Evolutionary conservation across 306 rosid species (phyloP), one percentile per base, ranked within the genome.

Genomic region (Trifolium fragiferum): DNA sequence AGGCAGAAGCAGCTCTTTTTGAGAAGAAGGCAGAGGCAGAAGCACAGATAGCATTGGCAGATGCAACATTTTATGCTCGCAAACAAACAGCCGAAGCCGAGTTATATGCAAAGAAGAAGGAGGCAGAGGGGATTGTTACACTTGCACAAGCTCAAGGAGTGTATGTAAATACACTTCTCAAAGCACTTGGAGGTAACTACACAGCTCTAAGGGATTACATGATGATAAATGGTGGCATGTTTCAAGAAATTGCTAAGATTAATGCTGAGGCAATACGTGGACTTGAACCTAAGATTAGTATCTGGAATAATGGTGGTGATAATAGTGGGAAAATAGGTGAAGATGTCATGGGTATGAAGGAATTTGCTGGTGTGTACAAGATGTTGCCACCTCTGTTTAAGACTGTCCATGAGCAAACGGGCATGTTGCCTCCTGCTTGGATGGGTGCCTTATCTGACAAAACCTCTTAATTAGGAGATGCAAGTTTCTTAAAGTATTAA

Each of bases 361-460:
- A 80, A 9, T 46, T 83, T 67, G 87, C 76, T 8, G 27, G 55
- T 41, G 79, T 80, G 2, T 83, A 76, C 10, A 83, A 79, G 62
- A 76, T 80, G 82, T 47, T 84, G 68, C 84, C 84, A 8, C 80
- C 84, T 66, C 14, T 83, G 19, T 76, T 83, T 25, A 61, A 77
- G 70, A 76, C 84, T 0, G 82, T 76, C 2, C 80, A 83, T 4
- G 87, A 76, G 10, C 87, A 83, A 76, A 83, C 84, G 0, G 87
- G 87, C 1, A 76, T 83, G 84, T 27, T 76, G 21, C 84, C 87
- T 8, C 87, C 87, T 0, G 21, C 80, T 27, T 80, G 82, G 84
- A 83, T 83, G 80, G 84, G 77, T 44, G 25, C 77, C 53, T 65
- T 76, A 6, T 1, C 78, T 15, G 43, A 44, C 10, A 60, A 37